phyloP scores from a whole-genome alignment of 1,139 yeast genomes.

The Taphrina flavorubra region DNA sequence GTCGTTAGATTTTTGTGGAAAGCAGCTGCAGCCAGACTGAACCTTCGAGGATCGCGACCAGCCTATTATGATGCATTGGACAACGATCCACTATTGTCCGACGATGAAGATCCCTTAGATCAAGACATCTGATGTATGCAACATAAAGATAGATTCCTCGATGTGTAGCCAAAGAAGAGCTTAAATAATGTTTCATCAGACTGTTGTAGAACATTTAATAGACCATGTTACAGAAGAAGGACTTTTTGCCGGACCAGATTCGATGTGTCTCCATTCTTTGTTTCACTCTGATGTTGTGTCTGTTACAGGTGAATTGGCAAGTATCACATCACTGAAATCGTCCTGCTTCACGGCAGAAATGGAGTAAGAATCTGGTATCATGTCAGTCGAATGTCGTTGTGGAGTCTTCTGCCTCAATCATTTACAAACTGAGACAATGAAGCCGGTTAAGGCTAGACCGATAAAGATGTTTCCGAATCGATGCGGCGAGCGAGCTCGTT shows the following conservation, averaged over 20 bases:
- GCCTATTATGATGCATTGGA: constrained; percentile 48
- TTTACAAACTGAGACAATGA: constrained; percentile 38
- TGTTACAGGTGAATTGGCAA: constrained; percentile 22
- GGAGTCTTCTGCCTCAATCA: background rate
- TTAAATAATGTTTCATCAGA: no score
- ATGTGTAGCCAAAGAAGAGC: no score
- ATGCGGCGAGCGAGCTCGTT: constrained; percentile 25
- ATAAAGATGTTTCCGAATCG: constrained; percentile 32
- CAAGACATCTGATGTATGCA: constrained; percentile 29
- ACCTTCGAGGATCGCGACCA: constrained; percentile 43
- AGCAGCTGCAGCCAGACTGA: constrained; percentile 43
- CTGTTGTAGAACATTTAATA: no score
- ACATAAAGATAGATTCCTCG: no score
- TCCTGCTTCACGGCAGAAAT: constrained; percentile 42
- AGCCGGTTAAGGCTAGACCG: constrained; percentile 30
- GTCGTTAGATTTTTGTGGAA: constrained; percentile 39
- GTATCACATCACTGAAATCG: constrained; percentile 41
- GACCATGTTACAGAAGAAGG: no score
- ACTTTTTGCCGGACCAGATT: no score
- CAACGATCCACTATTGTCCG: constrained; percentile 48
- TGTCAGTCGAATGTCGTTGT: background rate
- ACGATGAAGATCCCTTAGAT: constrained; percentile 43
- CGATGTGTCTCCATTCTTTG: no score
- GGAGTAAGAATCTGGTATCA: constrained; percentile 33
- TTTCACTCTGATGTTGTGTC: background rate